Evolutionary conservation across 169 alveolate genomes (phyloP).

Genomic region (Fabrea salina): DNA sequence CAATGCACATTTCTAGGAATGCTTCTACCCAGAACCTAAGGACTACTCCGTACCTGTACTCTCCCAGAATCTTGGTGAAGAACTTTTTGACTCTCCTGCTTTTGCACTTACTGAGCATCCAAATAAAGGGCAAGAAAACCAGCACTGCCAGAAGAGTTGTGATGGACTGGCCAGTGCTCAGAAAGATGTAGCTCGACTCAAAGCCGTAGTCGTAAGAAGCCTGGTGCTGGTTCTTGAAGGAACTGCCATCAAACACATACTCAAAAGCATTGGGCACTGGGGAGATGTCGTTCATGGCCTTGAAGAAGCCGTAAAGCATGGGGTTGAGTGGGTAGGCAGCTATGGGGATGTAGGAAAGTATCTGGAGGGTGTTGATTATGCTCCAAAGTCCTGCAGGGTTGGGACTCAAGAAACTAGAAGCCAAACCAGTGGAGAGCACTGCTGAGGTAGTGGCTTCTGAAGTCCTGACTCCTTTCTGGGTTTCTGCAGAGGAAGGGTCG

Average conservation of each 20-base stretch:
- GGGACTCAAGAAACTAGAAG: background rate
- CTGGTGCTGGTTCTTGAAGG: background rate
- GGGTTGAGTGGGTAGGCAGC: background rate
- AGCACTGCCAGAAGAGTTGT: background rate
- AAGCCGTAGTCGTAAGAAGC: background rate
- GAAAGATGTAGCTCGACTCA: background rate
- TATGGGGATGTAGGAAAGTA: background rate
- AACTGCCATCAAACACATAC: background rate
- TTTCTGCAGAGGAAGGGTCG: no score
- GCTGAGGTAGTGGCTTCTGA: no score
- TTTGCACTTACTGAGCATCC: background rate
- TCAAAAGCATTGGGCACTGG: background rate
- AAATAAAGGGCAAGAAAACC: background rate
- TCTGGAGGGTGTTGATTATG: slow-evolving; percentile 1
- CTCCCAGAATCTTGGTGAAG: background rate
- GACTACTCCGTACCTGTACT: background rate
- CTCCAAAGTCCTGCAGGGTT: slow-evolving; percentile 3
- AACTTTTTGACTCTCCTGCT: no score
- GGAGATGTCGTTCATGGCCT: background rate
- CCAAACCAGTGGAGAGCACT: no score
- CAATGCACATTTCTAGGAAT: slow-evolving; percentile 15
- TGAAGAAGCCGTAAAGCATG: background rate
- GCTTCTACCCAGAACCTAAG: slow-evolving; percentile 11
- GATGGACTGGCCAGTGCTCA: background rate
- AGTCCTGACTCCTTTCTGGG: no score